A percentile compares a stretch with the other conserved stretches of the same genome.
Evolutionary conservation across 1,284 basidiomycete species (phyloP).

Genomic region (Cryptococcus sp.): DNA sequence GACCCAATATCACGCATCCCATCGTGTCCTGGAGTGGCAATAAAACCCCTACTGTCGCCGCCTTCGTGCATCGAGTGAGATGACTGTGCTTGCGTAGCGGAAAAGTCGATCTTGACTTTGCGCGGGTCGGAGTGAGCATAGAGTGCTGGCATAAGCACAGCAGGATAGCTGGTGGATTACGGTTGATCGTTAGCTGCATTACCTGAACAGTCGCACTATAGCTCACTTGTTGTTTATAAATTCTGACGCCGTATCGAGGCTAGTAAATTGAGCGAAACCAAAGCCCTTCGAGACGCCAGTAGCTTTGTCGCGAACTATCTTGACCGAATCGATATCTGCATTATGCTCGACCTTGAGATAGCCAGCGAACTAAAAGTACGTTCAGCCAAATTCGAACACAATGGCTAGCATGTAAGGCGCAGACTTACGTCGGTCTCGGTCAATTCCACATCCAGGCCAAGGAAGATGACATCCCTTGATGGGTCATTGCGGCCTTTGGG

Average conservation of each 20-base stretch:
- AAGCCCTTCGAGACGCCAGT: constrained; percentile 89
- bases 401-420: background rate
- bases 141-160: constrained; percentile 74
- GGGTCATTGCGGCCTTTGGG: constrained; percentile 33
- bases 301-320: constrained; percentile 88
- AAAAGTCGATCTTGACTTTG: constrained; percentile 87
- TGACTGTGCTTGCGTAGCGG: constrained; percentile 44
- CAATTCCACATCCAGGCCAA: constrained; percentile 84
- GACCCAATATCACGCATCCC: constrained; percentile 84
- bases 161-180: constrained; percentile 62
- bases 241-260: constrained; percentile 74
- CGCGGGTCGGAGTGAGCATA: constrained; percentile 56
- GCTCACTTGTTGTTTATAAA: constrained; percentile 75
- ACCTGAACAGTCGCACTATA: constrained; percentile 8
- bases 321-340: constrained; percentile 60
- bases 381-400: background rate
- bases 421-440: constrained; percentile 81
- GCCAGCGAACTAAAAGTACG: constrained; percentile 64
- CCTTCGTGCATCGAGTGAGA: constrained; percentile 6
- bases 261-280: constrained; percentile 88
- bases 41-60: background rate
- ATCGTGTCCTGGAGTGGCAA: constrained; percentile 67
- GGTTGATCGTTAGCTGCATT: constrained; percentile 18
- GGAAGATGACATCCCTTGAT: constrained; percentile 73
- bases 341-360: constrained; percentile 69